phyloP scores from a whole-genome alignment of 768 basidiomycete species.

The Lactarius akahatsu region DNA sequence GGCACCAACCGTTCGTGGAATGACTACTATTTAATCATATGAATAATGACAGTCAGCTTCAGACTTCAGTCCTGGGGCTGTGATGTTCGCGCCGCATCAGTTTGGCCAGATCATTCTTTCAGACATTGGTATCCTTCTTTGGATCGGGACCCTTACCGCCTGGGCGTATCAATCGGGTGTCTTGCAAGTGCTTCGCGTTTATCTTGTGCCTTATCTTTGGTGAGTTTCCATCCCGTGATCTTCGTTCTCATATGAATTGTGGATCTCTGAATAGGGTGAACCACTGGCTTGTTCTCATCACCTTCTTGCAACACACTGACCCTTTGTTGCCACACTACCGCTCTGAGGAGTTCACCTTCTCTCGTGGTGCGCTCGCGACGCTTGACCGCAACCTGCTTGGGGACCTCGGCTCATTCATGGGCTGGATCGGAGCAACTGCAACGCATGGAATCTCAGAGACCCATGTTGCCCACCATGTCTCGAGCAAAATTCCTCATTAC shows the following conservation, averaged over 20 bases:
- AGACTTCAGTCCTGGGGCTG: slow-evolving; percentile 77
- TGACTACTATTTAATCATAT: background rate
- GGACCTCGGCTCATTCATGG: slow-evolving; percentile 75
- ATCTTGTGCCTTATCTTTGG: slow-evolving; percentile 90
- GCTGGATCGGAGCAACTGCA: slow-evolving; percentile 78
- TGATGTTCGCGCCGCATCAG: slow-evolving; percentile 87
- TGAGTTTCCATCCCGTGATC: slow-evolving; percentile 27
- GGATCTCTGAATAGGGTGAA: slow-evolving; percentile 54
- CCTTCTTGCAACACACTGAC: slow-evolving; percentile 98
- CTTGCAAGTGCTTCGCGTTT: slow-evolving; percentile 70
- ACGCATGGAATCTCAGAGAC: slow-evolving; percentile 95
- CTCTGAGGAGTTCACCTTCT: slow-evolving; percentile 84
- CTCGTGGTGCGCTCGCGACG: slow-evolving; percentile 89
- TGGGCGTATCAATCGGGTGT: slow-evolving; percentile 66
- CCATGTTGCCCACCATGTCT: slow-evolving; percentile 89
- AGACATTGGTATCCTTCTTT: slow-evolving; percentile 76
- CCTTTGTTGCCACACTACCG: slow-evolving; percentile 94
- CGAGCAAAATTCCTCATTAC: slow-evolving; percentile 96
- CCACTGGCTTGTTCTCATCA: slow-evolving; percentile 96
- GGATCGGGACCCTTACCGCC: slow-evolving; percentile 57
- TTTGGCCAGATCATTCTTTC: slow-evolving; percentile 73
- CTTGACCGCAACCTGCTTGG: slow-evolving; percentile 82
- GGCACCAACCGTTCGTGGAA: slow-evolving; percentile 71
- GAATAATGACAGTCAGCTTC: slow-evolving; percentile 3
- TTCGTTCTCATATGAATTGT: background rate